A percentile compares a stretch with the other conserved stretches of the same genome.
These are phyloP conservation scores for Cladosporium cucumerinum DNA, from an alignment of 2,329 filamentous ascomycete genomes.

Conservation along the genomic window DNA sequence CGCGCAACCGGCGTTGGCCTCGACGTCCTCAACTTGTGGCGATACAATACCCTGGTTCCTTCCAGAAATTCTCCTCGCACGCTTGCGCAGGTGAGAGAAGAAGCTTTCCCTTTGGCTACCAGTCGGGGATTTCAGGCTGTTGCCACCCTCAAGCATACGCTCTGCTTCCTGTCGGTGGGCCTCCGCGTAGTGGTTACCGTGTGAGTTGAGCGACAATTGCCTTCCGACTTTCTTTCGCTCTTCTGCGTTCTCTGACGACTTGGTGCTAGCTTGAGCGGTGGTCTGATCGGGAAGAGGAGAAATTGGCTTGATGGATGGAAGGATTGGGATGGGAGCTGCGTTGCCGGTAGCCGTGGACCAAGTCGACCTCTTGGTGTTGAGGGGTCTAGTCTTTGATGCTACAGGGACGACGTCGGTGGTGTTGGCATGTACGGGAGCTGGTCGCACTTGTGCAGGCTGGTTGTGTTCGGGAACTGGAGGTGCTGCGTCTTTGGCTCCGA, in stretches of 20 bases:
- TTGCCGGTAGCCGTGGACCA: conserved; percentile 74
- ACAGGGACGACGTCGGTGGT: conserved; percentile 42
- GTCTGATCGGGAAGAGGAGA: conserved; percentile 95
- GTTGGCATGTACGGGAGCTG: conserved; percentile 43
- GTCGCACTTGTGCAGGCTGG: conserved; percentile 39
- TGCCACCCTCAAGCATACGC: conserved; percentile 78
- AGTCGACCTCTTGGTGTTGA: conserved; percentile 77
- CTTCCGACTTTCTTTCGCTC: conserved; percentile 92
- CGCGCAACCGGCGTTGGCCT: conserved; percentile 86
- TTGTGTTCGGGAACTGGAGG: conserved; percentile 55
- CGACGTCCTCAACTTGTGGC: conserved; percentile 78
- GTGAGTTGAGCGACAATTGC: conserved; percentile 87
- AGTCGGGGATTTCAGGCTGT: conserved; percentile 70
- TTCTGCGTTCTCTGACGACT: conserved; percentile 50
- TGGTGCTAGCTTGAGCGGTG: conserved; percentile 78
- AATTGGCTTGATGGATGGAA: conserved; percentile 90
- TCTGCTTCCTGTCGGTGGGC: conserved; percentile 88
- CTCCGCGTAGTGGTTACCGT: conserved; percentile 89
- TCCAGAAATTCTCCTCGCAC: conserved; percentile 86
- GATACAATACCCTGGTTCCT: conserved; percentile 80
- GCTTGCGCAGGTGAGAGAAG: conserved; percentile 94
- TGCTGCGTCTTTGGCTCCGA: conserved; percentile 75
- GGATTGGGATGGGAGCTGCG: conserved; percentile 87
- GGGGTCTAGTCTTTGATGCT: conserved; percentile 53
- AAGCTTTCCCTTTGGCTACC: conserved; percentile 89